Evolutionary conservation across 1,284 basidiomycete genomes (phyloP).

Genomic region (Cryptococcus sp.): DNA sequence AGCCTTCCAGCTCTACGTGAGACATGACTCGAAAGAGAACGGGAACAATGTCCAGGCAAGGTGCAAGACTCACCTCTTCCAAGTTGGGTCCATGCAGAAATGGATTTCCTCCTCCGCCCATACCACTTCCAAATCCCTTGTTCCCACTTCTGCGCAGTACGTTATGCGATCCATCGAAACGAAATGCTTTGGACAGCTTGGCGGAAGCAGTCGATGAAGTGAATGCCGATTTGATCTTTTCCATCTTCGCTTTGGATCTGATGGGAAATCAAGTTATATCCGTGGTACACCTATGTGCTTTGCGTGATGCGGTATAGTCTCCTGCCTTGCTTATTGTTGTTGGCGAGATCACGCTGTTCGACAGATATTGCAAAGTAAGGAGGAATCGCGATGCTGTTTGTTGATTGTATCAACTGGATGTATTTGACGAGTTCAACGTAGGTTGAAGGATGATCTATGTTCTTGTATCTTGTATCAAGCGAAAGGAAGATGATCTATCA

Average conservation of each 20-base stretch:
- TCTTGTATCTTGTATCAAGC: too few species aligned
- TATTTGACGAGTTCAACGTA: too few species aligned
- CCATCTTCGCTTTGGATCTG: constrained; percentile 22
- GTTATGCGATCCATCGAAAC: constrained; percentile 26
- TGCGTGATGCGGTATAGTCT: too few species aligned
- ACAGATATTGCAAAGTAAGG: too few species aligned
- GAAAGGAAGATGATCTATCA: too few species aligned
- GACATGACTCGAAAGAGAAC: too few species aligned
- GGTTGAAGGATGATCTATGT: too few species aligned
- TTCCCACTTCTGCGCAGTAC: constrained; percentile 21
- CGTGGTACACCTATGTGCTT: too few species aligned
- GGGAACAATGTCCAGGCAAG: background rate
- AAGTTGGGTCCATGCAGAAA: constrained; percentile 37
- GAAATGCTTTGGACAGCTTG: constrained; percentile 38
- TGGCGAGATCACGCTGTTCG: too few species aligned
- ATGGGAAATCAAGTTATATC: too few species aligned
- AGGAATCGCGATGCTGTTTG: too few species aligned
- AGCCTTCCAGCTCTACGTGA: background rate
- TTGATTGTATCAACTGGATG: too few species aligned
- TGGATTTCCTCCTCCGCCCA: constrained; percentile 22
- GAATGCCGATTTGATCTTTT: constrained; percentile 32
- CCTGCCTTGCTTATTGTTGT: background rate
- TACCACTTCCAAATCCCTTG: background rate
- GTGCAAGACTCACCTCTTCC: constrained; percentile 31
- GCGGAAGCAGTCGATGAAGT: constrained; percentile 15